Conservation (phyloP, 495 filamentous ascomycete genomes). For the Tuber calosporum region DNA sequence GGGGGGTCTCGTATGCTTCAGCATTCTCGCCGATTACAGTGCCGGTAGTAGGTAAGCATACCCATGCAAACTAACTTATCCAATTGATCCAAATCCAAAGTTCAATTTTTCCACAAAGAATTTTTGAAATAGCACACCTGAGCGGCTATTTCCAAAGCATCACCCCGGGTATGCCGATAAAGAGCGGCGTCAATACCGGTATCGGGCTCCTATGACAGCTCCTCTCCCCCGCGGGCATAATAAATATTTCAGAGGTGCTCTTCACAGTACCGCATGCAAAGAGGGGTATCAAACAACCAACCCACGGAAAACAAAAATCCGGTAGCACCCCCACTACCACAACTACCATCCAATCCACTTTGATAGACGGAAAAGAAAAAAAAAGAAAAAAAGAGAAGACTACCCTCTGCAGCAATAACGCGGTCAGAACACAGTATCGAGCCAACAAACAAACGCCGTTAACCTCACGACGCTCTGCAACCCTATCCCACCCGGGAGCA, state of each 20-base stretch:
- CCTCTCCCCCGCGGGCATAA: not conserved
- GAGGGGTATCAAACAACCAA: not conserved
- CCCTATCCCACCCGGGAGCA: not conserved
- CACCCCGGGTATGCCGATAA: not conserved
- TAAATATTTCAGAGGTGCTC: not conserved
- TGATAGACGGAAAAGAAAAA: not conserved
- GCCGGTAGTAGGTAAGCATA: not conserved
- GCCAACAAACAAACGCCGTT: not conserved
- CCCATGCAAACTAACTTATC: not conserved
- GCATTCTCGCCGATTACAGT: not conserved
- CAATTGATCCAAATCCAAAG: not conserved
- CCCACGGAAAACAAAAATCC: not conserved
- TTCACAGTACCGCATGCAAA: not conserved
- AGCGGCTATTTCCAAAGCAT: not conserved
- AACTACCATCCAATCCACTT: not conserved
- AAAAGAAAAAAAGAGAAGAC: not conserved
- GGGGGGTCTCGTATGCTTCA: not conserved
- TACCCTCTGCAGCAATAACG: not conserved
- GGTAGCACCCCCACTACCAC: not conserved
- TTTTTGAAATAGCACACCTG: not conserved
- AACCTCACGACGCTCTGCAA: not conserved
- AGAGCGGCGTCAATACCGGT: not conserved
- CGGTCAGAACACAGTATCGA: not conserved
- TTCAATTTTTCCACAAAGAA: not conserved
- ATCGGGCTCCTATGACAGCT: not conserved